Evolutionary conservation across 805 yeast genomes (phyloP).

Genomic region (Candida easanensis): DNA sequence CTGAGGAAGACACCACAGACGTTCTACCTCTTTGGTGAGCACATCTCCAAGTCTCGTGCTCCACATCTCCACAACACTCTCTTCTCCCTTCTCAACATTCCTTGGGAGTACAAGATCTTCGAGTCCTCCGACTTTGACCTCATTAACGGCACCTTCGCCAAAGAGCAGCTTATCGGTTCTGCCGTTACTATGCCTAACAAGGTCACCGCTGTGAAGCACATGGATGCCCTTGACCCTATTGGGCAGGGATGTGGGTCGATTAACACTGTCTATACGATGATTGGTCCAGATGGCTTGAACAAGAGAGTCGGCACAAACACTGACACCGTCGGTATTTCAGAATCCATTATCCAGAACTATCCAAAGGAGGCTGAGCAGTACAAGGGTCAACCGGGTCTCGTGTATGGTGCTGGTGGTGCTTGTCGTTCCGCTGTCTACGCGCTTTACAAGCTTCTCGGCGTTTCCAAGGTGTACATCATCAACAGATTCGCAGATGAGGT

Average conservation of each 20-base stretch:
- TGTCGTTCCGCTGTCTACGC: constrained; percentile 28
- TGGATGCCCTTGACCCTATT: constrained; percentile 22
- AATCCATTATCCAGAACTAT: constrained; percentile 20
- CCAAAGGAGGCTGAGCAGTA: constrained; percentile 17
- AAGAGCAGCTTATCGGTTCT: constrained; percentile 19
- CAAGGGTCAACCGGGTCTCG: constrained; percentile 21
- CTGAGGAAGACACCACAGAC: constrained; percentile 8
- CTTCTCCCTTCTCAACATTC: constrained; percentile 16
- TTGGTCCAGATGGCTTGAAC: constrained; percentile 3
- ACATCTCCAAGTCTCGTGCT: constrained; percentile 23
- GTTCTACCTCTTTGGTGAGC: constrained; percentile 26
- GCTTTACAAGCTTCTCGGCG: constrained; percentile 22
- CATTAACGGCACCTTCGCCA: constrained; percentile 13
- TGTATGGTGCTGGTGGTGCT: constrained; percentile 30
- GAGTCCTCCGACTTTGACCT: constrained; percentile 22
- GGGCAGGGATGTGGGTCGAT: constrained; percentile 28
- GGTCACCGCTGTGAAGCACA: constrained; percentile 20
- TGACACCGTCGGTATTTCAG: constrained; percentile 26
- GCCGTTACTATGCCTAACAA: constrained; percentile 29
- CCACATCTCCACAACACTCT: constrained; percentile 25
- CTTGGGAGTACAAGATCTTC: constrained; percentile 23
- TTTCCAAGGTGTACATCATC: constrained; percentile 25
- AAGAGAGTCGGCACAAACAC: constrained; percentile 26
- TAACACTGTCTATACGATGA: constrained; percentile 24
- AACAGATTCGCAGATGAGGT: constrained; percentile 26